Evolutionary conservation across 306 rosid genomes (phyloP).

Genomic region (Quillaja saponaria): DNA sequence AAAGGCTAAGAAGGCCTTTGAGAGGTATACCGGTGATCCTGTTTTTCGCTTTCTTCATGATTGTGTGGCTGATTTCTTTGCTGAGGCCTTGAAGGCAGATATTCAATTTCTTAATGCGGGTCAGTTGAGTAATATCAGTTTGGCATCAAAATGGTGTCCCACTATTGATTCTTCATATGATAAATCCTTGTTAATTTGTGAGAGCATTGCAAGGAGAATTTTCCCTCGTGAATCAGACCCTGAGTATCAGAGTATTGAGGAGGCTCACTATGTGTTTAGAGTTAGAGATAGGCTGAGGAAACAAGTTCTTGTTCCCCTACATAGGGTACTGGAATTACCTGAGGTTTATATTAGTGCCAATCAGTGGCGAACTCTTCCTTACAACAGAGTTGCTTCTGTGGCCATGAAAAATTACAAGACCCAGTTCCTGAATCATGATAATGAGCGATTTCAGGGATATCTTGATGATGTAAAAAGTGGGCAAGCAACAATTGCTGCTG

Average conservation of each 20-base stretch:
- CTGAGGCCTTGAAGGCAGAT: background rate
- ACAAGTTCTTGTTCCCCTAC: slow-evolving; percentile 16
- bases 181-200: background rate
- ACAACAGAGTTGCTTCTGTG: slow-evolving; percentile 31
- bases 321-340: slow-evolving; percentile 1
- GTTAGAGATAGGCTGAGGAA: slow-evolving; percentile 10
- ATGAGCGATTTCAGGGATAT: slow-evolving; percentile 33
- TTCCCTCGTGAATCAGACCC: background rate
- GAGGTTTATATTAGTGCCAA: slow-evolving; percentile 24
- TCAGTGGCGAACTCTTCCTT: slow-evolving; percentile 14
- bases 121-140: background rate
- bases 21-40: background rate
- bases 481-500: slow-evolving; percentile 35
- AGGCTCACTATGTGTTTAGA: slow-evolving; percentile 2
- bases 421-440: slow-evolving; percentile 29
- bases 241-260: slow-evolving; percentile 2
- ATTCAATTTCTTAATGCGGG: background rate
- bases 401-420: slow-evolving; percentile 41
- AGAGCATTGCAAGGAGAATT: slow-evolving; percentile 13
- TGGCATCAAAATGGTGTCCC: slow-evolving; percentile 15
- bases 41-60: background rate
- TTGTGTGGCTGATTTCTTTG: slow-evolving; percentile 10
- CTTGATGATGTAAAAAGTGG: slow-evolving; percentile 31
- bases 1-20: slow-evolving; percentile 2
- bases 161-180: slow-evolving; percentile 1